Evolutionary conservation across 129 eudicot species (phyloP).

Genomic region (Escallonia rubra): DNA sequence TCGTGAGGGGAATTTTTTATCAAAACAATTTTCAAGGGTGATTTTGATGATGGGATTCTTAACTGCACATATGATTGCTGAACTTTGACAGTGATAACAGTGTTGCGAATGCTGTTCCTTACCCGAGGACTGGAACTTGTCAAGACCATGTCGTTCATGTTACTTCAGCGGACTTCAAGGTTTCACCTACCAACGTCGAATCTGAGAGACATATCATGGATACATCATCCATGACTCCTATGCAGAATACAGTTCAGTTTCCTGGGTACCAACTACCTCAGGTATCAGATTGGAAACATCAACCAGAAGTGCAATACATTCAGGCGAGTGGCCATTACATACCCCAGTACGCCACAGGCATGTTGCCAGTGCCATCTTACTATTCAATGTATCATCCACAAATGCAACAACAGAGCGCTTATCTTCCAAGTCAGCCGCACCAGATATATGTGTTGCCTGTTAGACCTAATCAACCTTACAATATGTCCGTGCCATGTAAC

Average conservation of each 20-base stretch:
- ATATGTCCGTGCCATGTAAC: slow-evolving; percentile 33
- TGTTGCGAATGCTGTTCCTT: slow-evolving; percentile 24
- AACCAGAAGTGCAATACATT: slow-evolving; percentile 47
- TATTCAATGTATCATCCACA: slow-evolving; percentile 58
- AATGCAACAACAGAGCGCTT: slow-evolving; percentile 33
- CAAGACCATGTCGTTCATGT: slow-evolving; percentile 46
- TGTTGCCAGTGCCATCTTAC: slow-evolving; percentile 53
- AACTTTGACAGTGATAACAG: slow-evolving; percentile 42
- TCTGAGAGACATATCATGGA: slow-evolving; percentile 42
- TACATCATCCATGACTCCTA: slow-evolving; percentile 33
- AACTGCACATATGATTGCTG: neutral
- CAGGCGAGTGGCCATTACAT: slow-evolving; percentile 55
- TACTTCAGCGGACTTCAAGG: slow-evolving; percentile 14
- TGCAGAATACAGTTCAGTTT: slow-evolving; percentile 36
- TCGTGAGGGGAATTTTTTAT: too few species aligned
- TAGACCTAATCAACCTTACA: slow-evolving; percentile 51
- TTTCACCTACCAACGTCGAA: slow-evolving; percentile 19
- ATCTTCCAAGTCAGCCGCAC: slow-evolving; percentile 56
- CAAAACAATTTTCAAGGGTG: too few species aligned
- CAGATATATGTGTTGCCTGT: slow-evolving; percentile 63
- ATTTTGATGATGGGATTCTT: neutral
- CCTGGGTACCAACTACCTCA: slow-evolving; percentile 48
- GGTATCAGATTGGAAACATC: slow-evolving; percentile 38
- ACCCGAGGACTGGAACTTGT: slow-evolving; percentile 27
- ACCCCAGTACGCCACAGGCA: slow-evolving; percentile 52